Conservation (phyloP, 2,329 filamentous ascomycete species). For the Phoma sp. region DNA sequence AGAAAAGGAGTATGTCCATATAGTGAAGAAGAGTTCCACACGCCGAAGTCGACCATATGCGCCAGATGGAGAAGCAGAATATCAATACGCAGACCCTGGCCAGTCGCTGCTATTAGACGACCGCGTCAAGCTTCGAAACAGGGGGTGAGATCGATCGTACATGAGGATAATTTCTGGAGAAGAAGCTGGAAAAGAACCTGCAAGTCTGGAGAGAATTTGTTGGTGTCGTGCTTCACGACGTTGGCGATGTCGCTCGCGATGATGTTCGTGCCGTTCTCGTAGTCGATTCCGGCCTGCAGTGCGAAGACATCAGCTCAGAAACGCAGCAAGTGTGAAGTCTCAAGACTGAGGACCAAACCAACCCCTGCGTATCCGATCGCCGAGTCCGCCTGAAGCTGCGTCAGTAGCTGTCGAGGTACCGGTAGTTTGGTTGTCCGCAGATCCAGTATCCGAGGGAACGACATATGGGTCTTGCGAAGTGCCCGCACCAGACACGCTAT, state of each 20-base stretch:
- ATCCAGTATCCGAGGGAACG: constrained; percentile 19
- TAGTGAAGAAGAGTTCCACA: neutral
- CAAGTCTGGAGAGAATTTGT: neutral
- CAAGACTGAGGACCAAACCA: constrained; percentile 38
- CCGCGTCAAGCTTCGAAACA: constrained; percentile 2
- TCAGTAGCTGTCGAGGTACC: constrained; percentile 20
- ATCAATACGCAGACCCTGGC: constrained; percentile 1
- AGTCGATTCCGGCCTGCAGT: constrained; percentile 11
- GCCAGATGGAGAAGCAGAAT: neutral
- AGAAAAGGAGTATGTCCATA: constrained; percentile 9
- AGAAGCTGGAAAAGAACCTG: constrained; percentile 1
- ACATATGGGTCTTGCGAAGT: constrained; percentile 29
- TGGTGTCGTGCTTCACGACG: constrained; percentile 2
- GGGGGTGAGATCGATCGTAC: neutral
- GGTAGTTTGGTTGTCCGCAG: constrained; percentile 13
- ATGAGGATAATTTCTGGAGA: constrained; percentile 8
- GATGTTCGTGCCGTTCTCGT: constrained; percentile 12
- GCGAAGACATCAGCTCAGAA: neutral
- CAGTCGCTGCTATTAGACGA: constrained; percentile 5
- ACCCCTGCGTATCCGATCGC: constrained; percentile 44
- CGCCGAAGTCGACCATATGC: neutral
- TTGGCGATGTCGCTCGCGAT: constrained; percentile 5
- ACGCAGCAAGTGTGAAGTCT: neutral
- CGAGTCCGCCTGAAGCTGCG: constrained; percentile 25
- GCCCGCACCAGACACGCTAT: constrained; percentile 23